Base-by-base conservation (phyloP, 495 filamentous ascomycete genomes). In the Coniosporium apollinis region DNA sequence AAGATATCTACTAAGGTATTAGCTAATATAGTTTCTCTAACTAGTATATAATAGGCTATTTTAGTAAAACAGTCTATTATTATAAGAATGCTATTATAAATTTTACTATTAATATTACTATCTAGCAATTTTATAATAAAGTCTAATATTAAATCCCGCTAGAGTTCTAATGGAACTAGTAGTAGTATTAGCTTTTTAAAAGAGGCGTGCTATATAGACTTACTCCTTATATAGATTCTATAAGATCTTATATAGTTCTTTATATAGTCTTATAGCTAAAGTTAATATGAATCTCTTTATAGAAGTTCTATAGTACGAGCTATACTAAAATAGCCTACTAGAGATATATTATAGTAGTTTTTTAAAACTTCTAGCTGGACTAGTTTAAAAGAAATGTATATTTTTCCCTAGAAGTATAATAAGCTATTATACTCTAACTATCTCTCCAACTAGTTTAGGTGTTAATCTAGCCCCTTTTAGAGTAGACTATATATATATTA, bases 61-160 rank as follows among this genome's bases (percentile, higher is more conserved):
- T 32, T 32, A 8, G 16, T 8, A 16, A 8, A n/a, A 8, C 30
- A 8, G 15, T 28, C 31, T 14, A 37, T 22, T 28, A 37, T 34
- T 20, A 39, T 11, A 10, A 39, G 10, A 4, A 30, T 39, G 18
- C 22, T n/a, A 30, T 17, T 32, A 33, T 22, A 43, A 22, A 32
- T 9, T 10, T 21, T 16, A 7, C 16, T 11, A 15, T 25, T 24
- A 19, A 19, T 18, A 4, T 28, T 20, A 34, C 7, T 7, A 5
- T 43, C 38, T 43, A 46, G 40, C 44, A 22, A 25, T 43, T 43
- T 9, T n/a, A n/a, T n/a, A n/a, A n/a, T n/a, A n/a, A n/a, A n/a
- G n/a, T n/a, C n/a, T n/a, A n/a, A n/a, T n/a, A 30, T 16, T 13
- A 46, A 7, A 22, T 36, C 25, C 18, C 38, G 5, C 26, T 33